Evolutionary conservation across 1,284 basidiomycete genomes (phyloP).

Genomic region (Hymenochaete sp.): DNA sequence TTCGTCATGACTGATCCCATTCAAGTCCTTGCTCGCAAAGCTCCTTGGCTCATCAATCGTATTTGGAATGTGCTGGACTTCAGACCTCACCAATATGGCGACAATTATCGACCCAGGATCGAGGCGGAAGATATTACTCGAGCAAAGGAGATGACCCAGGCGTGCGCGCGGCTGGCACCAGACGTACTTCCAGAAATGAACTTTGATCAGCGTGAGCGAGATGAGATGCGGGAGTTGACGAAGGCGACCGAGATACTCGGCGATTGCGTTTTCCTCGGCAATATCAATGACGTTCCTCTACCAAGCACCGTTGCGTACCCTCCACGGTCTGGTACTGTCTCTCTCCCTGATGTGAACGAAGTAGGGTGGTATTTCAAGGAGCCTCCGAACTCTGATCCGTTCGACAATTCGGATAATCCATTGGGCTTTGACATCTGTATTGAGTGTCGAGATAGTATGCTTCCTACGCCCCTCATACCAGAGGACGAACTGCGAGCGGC

Average conservation of each 20-base stretch:
- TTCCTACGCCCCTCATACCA: slow-evolving; percentile 59
- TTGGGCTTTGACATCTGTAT: slow-evolving; percentile 76
- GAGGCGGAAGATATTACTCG: not conserved
- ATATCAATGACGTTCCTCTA: slow-evolving; percentile 69
- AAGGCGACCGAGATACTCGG: slow-evolving; percentile 36
- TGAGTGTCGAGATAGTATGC: slow-evolving; percentile 81
- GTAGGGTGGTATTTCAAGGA: slow-evolving; percentile 18
- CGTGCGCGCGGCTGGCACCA: slow-evolving; percentile 26
- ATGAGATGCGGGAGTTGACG: slow-evolving; percentile 86
- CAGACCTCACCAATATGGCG: slow-evolving; percentile 1
- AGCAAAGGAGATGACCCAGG: slow-evolving; percentile 30
- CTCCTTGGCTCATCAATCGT: slow-evolving; percentile 15
- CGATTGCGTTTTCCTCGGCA: slow-evolving; percentile 57
- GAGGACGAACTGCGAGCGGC: slow-evolving; percentile 53
- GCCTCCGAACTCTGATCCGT: too few relatives aligned
- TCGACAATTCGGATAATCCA: slow-evolving; percentile 45
- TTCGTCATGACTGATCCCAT: slow-evolving; percentile 60
- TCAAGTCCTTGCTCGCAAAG: slow-evolving; percentile 15
- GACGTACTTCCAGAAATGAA: slow-evolving; percentile 45
- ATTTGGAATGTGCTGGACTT: too few relatives aligned
- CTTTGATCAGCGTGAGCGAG: slow-evolving; percentile 71
- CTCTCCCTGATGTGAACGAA: slow-evolving; percentile 1
- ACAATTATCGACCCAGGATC: not conserved
- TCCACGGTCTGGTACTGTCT: not conserved
- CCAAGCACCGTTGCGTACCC: slow-evolving; percentile 1